Evolutionary conservation across 1,284 basidiomycete genomes (phyloP), one percentile per base, ranked within the genome.

Genomic region (Ceratobasidium sp.): DNA sequence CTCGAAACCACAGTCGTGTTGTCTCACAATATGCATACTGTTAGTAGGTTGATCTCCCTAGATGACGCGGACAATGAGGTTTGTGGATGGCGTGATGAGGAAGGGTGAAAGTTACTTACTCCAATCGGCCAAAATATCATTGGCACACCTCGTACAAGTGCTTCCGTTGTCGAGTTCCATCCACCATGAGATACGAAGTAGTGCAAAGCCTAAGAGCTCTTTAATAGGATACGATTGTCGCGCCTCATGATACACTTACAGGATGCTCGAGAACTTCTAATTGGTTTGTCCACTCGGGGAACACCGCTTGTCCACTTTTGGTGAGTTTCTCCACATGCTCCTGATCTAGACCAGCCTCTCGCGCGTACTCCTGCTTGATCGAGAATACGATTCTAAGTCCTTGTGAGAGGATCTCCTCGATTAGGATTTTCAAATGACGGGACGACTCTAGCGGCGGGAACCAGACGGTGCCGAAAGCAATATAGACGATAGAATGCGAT

Each of bases 41-140:
- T 78, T 62, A 9, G 61, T 69, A 1, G 67, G 77, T 50, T 78
- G 68, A 26, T 78, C 77, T 33, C 13, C 68, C 68, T 61, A n/a
- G 50, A 3, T 23, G n/a, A 5, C 1, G 6, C 1, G 17, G 15
- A 17, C 4, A 6, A 4, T 20, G 0, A 20, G 33, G 33, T 38
- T 20, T 4, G 23, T 50, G 12, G 10, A 7, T 48, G 15, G 28
- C 26, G 42, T 42, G 17, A 50, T 33, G 42, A 20, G 42, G n/a
- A 13, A 42, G 3, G 26, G 13, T 1, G 20, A 68, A 52, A 52
- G 20, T 15, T 1, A 33, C 70, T 73, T 59, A 73, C 70, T 10
- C 40, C 40, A 44, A 78, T 64, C 7, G 77, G 77, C 77, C 77
- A 78, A 33, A 74, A 64, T 17, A 74, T 74, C 42, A 74, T 74